A percentile compares a stretch with the other conserved stretches of the same genome.
phyloP scores from a whole-genome alignment of 768 basidiomycete species.

The Auricularia cornea region DNA sequence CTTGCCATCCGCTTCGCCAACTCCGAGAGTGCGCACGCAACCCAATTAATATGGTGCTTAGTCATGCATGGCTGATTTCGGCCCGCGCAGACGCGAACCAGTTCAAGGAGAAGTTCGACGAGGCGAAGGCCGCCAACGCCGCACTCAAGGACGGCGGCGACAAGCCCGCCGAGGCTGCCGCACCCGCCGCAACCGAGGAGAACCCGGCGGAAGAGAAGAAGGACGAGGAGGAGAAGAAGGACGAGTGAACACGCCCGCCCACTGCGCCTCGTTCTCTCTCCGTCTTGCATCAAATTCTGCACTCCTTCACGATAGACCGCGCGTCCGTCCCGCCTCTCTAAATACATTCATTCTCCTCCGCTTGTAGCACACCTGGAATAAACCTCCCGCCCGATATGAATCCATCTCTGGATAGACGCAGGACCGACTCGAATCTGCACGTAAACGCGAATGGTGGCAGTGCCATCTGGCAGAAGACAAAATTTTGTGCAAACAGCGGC shows the following conservation, averaged over 20 bases:
- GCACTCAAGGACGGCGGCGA: slow-evolving; percentile 20
- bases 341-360: no score
- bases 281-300: no score
- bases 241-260: background rate
- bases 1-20: slow-evolving; percentile 98
- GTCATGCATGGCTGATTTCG: background rate
- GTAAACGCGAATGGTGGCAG: no score
- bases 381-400: no score
- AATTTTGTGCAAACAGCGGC: no score
- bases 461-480: no score
- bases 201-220: slow-evolving; percentile 12
- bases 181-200: slow-evolving; percentile 12
- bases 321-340: no score
- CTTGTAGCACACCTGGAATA: no score
- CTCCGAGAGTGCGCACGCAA: slow-evolving; percentile 67
- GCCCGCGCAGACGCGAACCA: slow-evolving; percentile 57
- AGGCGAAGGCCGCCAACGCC: slow-evolving; percentile 66
- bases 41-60: background rate
- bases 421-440: no score
- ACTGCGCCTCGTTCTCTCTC: no score
- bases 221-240: slow-evolving; percentile 10
- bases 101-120: slow-evolving; percentile 87
- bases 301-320: no score
- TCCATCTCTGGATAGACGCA: no score
- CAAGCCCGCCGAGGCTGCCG: slow-evolving; percentile 13